phyloP scores from a whole-genome alignment of 805 yeast species.

The Zygosaccharomyces pseudorouxii region DNA sequence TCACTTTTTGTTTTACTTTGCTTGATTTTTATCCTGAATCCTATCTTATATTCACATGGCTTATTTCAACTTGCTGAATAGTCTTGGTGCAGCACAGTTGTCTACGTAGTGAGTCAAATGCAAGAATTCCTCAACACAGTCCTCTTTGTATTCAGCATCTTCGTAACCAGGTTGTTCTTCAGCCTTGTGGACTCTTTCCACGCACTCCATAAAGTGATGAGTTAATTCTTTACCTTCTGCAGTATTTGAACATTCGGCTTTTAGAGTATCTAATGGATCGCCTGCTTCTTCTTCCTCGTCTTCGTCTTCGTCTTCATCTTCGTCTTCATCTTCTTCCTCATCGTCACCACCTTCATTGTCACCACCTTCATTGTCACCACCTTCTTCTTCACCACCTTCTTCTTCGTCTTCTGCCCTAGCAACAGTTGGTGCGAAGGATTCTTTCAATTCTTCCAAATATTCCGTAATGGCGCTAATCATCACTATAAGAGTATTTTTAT shows the following conservation, averaged over 20 bases:
- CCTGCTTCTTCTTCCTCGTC: constrained; percentile 66
- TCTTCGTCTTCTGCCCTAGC: constrained; percentile 69
- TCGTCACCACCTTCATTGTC: constrained; percentile 33
- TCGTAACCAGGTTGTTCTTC: constrained; percentile 81
- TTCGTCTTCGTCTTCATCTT: constrained; percentile 54
- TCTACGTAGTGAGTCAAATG: constrained; percentile 91
- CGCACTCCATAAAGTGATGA: constrained; percentile 93
- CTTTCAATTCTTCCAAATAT: constrained; percentile 62
- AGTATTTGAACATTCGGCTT: constrained; percentile 64
- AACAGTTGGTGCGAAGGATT: constrained; percentile 68
- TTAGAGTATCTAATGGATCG: constrained; percentile 62
- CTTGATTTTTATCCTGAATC: not conserved
- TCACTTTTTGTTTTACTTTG: not conserved
- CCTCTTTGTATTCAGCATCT: constrained; percentile 81
- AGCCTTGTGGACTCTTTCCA: constrained; percentile 87
- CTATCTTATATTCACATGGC: constrained; percentile 6
- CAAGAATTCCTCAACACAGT: constrained; percentile 97
- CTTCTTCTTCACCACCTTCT: constrained; percentile 15
- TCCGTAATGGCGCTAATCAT: constrained; percentile 39
- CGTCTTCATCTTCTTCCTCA: constrained; percentile 36
- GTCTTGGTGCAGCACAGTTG: constrained; percentile 86
- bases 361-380: constrained; percentile 14
- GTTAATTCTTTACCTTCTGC: constrained; percentile 64
- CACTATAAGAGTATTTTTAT: constrained; percentile 14
- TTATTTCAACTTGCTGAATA: constrained; percentile 82